Evolutionary conservation across 2,329 filamentous ascomycete species (phyloP).

Genomic region (Nemania sp.): DNA sequence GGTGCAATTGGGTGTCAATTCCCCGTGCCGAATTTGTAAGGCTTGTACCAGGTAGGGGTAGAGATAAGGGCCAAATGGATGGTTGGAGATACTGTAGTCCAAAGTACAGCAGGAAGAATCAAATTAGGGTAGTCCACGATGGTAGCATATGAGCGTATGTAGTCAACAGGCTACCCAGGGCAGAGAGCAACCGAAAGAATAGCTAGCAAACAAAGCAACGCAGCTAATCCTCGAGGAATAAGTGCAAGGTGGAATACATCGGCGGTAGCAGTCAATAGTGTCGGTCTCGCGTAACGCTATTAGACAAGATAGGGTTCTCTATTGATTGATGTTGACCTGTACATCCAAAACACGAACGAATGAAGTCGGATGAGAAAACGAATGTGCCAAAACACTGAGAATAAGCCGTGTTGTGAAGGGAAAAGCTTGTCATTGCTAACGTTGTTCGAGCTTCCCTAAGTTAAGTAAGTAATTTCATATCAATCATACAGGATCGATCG

Average conservation of each 20-base stretch:
- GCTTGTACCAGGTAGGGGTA: neutral
- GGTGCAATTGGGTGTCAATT: constrained; percentile 1
- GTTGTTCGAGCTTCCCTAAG: constrained; percentile 19
- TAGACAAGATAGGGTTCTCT: constrained; percentile 26
- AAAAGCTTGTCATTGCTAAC: constrained; percentile 19
- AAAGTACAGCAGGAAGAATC: constrained; percentile 10
- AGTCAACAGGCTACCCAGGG: constrained; percentile 11
- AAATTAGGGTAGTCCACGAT: constrained; percentile 12
- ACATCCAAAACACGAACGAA: constrained; percentile 31
- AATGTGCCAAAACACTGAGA: neutral
- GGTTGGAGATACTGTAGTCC: neutral
- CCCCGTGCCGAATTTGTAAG: neutral
- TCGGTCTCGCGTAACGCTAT: constrained; percentile 23
- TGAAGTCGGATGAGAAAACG: constrained; percentile 20
- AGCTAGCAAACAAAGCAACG: constrained; percentile 26
- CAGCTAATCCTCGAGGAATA: constrained; percentile 16
- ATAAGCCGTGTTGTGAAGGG: constrained; percentile 15
- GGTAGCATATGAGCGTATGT: neutral
- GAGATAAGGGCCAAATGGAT: neutral
- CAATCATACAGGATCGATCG: constrained; percentile 27
- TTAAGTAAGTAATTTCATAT: constrained; percentile 2
- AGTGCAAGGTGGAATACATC: constrained; percentile 14
- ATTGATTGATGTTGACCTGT: constrained; percentile 29
- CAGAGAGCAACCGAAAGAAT: constrained; percentile 19
- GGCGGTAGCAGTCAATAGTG: constrained; percentile 25